Evolutionary conservation across 768 basidiomycete species (phyloP).

Genomic region (Tubosaeta brunneosetosa): DNA sequence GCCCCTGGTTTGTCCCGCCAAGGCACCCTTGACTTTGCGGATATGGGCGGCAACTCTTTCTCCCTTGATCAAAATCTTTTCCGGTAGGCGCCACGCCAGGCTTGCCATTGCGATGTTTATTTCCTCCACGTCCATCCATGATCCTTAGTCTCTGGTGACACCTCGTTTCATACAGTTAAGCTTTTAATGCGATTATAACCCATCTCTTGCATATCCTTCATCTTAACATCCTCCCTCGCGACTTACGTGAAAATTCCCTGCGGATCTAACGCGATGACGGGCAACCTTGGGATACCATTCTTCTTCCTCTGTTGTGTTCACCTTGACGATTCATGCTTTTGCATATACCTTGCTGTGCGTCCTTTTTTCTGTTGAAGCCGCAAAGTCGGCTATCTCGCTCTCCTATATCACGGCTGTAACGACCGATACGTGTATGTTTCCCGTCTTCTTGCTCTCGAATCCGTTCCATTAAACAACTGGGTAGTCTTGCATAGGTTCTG

Average conservation of each 20-base stretch:
- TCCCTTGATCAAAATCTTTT: constrained; percentile 45
- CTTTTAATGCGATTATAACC: constrained; percentile 29
- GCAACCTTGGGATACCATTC: constrained; percentile 8
- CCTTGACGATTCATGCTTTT: constrained; percentile 25
- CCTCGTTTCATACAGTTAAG: constrained; percentile 24
- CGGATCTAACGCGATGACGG: constrained; percentile 13
- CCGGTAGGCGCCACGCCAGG: constrained; percentile 35
- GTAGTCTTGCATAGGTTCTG: constrained; percentile 27
- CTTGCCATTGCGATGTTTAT: constrained; percentile 14
- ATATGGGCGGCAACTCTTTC: constrained; percentile 33
- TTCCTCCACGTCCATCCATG: constrained; percentile 18
- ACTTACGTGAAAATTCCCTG: constrained; percentile 20
- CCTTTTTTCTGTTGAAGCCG: constrained; percentile 12
- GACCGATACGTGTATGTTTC: constrained; percentile 60
- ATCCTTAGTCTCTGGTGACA: constrained; percentile 25
- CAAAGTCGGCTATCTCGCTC: constrained; percentile 17
- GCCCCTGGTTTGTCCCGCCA: constrained; percentile 33
- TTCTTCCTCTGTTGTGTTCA: constrained; percentile 13
- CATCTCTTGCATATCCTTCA: constrained; percentile 34
- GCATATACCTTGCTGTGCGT: constrained; percentile 9
- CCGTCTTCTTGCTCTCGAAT: constrained; percentile 33
- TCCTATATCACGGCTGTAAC: constrained; percentile 46
- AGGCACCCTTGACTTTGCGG: constrained; percentile 38
- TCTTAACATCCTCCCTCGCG: constrained; percentile 18
- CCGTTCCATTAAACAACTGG: constrained; percentile 27